These are phyloP conservation scores for Breviolum minutum DNA, from an alignment of 73 alveolate genomes.

Conservation along the genomic window DNA sequence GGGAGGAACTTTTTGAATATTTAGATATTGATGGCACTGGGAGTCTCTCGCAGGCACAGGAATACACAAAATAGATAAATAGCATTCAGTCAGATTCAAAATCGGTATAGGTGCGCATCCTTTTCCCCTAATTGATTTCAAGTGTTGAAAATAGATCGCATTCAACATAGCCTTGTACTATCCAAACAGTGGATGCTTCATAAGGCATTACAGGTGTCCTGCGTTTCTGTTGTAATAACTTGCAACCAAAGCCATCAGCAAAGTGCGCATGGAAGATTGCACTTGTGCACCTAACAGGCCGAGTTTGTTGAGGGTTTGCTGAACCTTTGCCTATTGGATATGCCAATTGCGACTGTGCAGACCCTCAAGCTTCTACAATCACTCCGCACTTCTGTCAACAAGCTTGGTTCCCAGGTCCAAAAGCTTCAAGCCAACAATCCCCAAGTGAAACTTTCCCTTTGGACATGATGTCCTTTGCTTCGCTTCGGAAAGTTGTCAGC, in stretches of 20 bases:
- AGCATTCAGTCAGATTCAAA: too few species aligned
- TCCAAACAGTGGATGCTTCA: too few species aligned
- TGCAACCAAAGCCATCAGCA: too few species aligned
- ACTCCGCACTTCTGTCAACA: neutral
- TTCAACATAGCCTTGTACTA: too few species aligned
- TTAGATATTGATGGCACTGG: conserved; percentile 59
- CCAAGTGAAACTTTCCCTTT: neutral
- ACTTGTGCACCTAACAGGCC: neutral
- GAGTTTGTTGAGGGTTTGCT: conserved; percentile 76
- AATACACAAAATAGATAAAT: neutral
- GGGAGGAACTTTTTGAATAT: conserved; percentile 75
- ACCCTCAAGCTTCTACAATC: conserved; percentile 56
- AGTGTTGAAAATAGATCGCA: neutral
- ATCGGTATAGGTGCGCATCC: neutral
- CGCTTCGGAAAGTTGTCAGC: too few species aligned
- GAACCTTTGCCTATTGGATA: conserved; percentile 52
- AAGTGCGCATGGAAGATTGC: too few species aligned
- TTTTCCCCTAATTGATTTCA: neutral
- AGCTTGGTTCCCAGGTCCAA: neutral
- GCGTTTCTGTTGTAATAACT: too few species aligned
- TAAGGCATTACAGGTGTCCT: too few species aligned
- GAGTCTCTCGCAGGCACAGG: neutral
- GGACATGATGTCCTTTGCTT: conserved; percentile 6
- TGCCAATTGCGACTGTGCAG: conserved; percentile 70
- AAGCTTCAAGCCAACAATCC: neutral